phyloP scores from a whole-genome alignment of 1,284 basidiomycete species.

The Apiotrichum montevideense region DNA sequence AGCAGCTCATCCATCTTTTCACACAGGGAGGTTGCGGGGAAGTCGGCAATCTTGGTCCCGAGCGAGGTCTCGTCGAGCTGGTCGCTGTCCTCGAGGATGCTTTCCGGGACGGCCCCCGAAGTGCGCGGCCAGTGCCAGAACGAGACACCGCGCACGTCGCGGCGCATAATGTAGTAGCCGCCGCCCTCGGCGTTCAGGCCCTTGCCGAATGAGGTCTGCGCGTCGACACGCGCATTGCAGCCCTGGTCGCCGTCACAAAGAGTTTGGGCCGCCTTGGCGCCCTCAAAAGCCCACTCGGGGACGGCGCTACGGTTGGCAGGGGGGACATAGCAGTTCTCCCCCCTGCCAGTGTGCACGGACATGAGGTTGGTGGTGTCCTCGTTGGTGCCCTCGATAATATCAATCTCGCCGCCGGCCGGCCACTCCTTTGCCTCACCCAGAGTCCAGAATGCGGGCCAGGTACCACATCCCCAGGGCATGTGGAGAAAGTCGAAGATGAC shows the following conservation, averaged over 20 bases:
- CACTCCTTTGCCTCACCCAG: conserved; percentile 54
- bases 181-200: conserved; percentile 54
- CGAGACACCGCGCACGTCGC: conserved; percentile 21
- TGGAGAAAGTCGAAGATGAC: conserved; percentile 42
- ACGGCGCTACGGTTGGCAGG: not conserved
- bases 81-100: not conserved
- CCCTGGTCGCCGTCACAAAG: conserved; percentile 52
- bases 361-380: conserved; percentile 4
- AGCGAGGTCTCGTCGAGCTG: conserved; percentile 6
- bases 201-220: conserved; percentile 17
- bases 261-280: conserved; percentile 51
- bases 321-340: conserved; percentile 49
- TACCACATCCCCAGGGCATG: conserved; percentile 44
- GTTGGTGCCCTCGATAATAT: conserved; percentile 66
- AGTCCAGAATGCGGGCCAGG: conserved; percentile 65
- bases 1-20: conserved; percentile 1
- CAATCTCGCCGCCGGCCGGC: conserved; percentile 73
- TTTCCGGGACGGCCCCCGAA: not conserved
- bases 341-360: conserved; percentile 8
- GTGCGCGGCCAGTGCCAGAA: conserved; percentile 13
- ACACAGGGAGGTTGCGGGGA: conserved; percentile 13
- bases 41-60: conserved; percentile 6
- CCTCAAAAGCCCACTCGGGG: not conserved
- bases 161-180: conserved; percentile 64
- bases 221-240: not conserved